phyloP scores from a whole-genome alignment of 108 stramenopile species.

The Nitzschia sp. region DNA sequence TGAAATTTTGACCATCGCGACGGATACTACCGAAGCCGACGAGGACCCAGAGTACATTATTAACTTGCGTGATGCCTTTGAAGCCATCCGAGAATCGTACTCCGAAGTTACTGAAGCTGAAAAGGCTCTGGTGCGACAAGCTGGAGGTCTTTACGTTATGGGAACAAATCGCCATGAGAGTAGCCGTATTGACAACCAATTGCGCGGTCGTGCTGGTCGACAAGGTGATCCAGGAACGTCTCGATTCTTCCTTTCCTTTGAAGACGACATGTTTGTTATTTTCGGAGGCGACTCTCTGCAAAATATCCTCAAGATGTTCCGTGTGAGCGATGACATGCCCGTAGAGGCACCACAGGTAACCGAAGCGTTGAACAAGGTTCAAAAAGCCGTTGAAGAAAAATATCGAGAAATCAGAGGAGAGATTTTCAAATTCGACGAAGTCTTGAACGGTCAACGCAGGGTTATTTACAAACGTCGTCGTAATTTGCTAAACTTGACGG shows the following conservation, averaged over 20 bases:
- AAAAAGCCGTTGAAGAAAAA: conserved; percentile 84
- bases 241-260: conserved; percentile 92
- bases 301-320: conserved; percentile 85
- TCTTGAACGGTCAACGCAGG: conserved; percentile 75
- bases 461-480: conserved; percentile 74
- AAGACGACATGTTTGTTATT: conserved; percentile 96
- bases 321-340: conserved; percentile 91
- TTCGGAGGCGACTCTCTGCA: conserved; percentile 85
- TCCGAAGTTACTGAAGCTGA: conserved; percentile 71
- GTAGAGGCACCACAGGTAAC: conserved; percentile 87
- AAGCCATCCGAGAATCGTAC: conserved; percentile 76
- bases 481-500: conserved; percentile 52
- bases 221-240: conserved; percentile 96
- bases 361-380: conserved; percentile 83
- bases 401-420: conserved; percentile 83
- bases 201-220: conserved; percentile 92
- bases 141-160: conserved; percentile 95
- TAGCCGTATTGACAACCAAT: conserved; percentile 91
- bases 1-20: conserved; percentile 87
- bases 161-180: conserved; percentile 95
- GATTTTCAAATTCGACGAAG: conserved; percentile 85
- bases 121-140: conserved; percentile 71
- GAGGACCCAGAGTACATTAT: conserved; percentile 76
- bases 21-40: conserved; percentile 87
- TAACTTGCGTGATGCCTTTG: conserved; percentile 77